Evolutionary conservation across 192 early-diverging fungal genomes (phyloP).

Genomic region (Umbelopsis vinacea): DNA sequence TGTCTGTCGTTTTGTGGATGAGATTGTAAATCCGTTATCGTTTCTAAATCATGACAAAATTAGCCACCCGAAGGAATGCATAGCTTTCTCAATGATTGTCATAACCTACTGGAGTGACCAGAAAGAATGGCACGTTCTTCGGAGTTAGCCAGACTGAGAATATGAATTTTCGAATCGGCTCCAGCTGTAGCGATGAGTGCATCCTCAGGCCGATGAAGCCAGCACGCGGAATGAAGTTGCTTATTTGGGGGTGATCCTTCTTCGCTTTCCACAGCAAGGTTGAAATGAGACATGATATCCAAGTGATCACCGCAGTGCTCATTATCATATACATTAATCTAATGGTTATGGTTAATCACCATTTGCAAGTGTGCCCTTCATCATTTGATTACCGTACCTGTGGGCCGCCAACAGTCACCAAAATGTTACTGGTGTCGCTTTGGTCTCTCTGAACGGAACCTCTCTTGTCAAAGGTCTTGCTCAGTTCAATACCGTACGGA

Average conservation of each 20-base stretch:
- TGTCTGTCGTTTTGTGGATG: conserved; percentile 70
- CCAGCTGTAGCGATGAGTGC: conserved; percentile 75
- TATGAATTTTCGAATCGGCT: conserved; percentile 62
- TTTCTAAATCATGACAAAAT: conserved; percentile 30
- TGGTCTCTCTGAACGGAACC: conserved; percentile 68
- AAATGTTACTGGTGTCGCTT: conserved; percentile 72
- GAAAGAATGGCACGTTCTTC: conserved; percentile 62
- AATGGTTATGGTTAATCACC: neutral
- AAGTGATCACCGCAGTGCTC: conserved; percentile 93
- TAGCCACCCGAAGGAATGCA: neutral
- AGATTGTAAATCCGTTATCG: conserved; percentile 66
- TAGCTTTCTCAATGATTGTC: neutral
- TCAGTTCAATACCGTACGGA: conserved; percentile 54
- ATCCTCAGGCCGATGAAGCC: conserved; percentile 70
- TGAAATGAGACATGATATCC: conserved; percentile 93
- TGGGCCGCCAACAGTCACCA: conserved; percentile 70
- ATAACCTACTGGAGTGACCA: conserved; percentile 63
- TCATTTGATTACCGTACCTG: conserved; percentile 54
- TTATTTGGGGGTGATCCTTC: conserved; percentile 29
- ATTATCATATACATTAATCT: conserved; percentile 90
- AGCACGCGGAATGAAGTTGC: conserved; percentile 49
- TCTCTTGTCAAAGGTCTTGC: conserved; percentile 72
- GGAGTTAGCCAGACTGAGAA: conserved; percentile 75
- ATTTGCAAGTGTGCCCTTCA: neutral
- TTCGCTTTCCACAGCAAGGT: conserved; percentile 47